Evolutionary conservation across 139 green algal species (phyloP), one percentile per base, ranked within the genome.

Genomic region (Chlorella sp.): DNA sequence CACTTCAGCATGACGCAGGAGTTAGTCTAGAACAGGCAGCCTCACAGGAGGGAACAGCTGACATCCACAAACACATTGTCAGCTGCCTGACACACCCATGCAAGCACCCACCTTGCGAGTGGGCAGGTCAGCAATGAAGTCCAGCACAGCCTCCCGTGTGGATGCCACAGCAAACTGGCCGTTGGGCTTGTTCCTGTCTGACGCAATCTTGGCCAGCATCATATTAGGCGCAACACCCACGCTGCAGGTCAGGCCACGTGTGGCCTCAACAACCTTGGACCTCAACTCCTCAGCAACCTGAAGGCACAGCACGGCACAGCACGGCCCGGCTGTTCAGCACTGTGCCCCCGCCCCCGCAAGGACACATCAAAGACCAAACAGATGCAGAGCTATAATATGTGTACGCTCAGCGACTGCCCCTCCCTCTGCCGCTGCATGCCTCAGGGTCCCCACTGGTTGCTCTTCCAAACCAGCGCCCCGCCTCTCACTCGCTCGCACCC

Each of bases 181-280:
- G 51, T 97, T 82, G 0, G 93, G 93, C 79, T 97, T 97, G 84
- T 94, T 92, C 31, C 87, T 85, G 76, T 97, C 92, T 3, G 81
- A 83, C 50, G 68, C 78, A 31, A 84, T 75, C 70, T 96, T 96
- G 62, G 92, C 89, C 26, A 97, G 82, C 72, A 90, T 88, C 71
- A 74, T 77, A 75, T 97, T 97, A 24, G 89, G 71, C 0, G 85
- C 93, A 55, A 94, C 73, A 5, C 93, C 93, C 6, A 75, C 76
- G 55, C 71, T 87, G 66, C 91, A 96, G 24, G 91, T 96, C 49
- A 96, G 49, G 14, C 69, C n/a, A n/a, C n/a, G 23, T 0, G 86
- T 91, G 64, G 81, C 82, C 14, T 76, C 33, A 14, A 49, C 35
- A 49, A 95, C 87, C 1, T 69, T 30, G 4, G 55, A 33, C 14